Base-by-base conservation (phyloP, 2,329 filamentous ascomycete species). In the Paecilomyces variotii region DNA sequence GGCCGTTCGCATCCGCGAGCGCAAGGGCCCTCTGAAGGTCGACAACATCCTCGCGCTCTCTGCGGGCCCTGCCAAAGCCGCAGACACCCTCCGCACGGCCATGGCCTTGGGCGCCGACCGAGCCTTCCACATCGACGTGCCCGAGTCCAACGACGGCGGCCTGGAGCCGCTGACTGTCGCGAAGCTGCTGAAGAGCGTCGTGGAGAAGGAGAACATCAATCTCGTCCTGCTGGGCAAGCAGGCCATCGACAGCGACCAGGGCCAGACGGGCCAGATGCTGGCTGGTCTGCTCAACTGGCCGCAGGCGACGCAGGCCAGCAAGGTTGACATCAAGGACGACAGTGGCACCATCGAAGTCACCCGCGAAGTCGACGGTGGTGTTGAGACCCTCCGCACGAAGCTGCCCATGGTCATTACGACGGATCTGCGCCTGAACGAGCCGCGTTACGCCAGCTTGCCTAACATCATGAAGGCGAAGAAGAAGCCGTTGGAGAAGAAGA, bases 391-490 rank as follows among this genome's bases (percentile, higher is more conserved):
- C 57, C 83, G 82, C 74, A 87, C 90, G 0, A 90, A 88, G 80
- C 78, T 99, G 76, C 94, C 94, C 0, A 87, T 97, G 86, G 80
- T 99, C 56, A 89, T 99, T 67, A 99, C 94, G 61, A 96, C 94
- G 62, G 94, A 99, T 80, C 76, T 99, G 78, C 81, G 94, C 56
- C 79, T 99, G 74, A 99, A 99, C 72, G 91, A 95, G 84, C 94
- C 94, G 60, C 82, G 94, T 64, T 99, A 96, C 75, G 94, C 93
- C 25, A 96, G 86, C 76, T 76, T 99, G 84, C 93, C 92, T 55
- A 97, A 97, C 74, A 97, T 99, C 65, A 99, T 99, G 94, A 99
- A 97, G 87, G 94, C 94, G 56, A 99, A 99, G 89, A 99, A 97
- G 89, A 99, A 99, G 88, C 90, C 90, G 71, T 72, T 99, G 67